phyloP scores from a whole-genome alignment of 2,329 filamentous ascomycete species.

The Tothia fuscella region DNA sequence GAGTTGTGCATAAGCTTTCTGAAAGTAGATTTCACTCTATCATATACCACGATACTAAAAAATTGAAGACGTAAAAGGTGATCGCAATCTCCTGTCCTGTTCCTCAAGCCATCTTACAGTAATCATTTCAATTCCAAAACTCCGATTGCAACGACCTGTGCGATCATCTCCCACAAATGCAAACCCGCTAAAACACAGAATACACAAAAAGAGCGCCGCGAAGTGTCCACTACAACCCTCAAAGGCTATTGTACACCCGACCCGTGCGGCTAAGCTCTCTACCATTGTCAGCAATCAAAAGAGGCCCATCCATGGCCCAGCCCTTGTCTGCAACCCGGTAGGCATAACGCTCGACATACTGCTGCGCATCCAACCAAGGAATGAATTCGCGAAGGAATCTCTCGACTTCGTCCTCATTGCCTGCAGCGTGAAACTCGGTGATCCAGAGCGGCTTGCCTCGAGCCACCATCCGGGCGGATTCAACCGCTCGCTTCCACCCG shows the following conservation, averaged over 20 bases:
- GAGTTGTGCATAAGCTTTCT: too few relatives aligned
- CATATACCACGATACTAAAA: too few relatives aligned
- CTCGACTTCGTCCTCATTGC: constrained; percentile 15
- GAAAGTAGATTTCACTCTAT: too few relatives aligned
- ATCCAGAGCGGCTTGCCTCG: constrained; percentile 21
- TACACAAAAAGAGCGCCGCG: too few relatives aligned
- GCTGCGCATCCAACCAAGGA: constrained; percentile 21
- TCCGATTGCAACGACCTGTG: too few relatives aligned
- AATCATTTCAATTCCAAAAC: too few relatives aligned
- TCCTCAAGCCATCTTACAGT: too few relatives aligned
- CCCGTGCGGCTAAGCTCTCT: neutral
- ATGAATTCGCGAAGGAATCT: constrained; percentile 19
- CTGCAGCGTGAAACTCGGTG: constrained; percentile 22
- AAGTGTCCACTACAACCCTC: too few relatives aligned
- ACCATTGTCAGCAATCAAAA: neutral
- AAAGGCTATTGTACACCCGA: neutral
- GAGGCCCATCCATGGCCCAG: neutral
- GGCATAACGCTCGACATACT: constrained; percentile 22
- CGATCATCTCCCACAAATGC: too few relatives aligned
- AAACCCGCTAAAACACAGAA: too few relatives aligned
- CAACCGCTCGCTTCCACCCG: constrained; percentile 11
- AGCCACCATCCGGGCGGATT: neutral
- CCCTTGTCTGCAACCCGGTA: constrained; percentile 16
- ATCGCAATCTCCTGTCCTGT: too few relatives aligned
- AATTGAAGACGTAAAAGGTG: too few relatives aligned